Evolutionary conservation across 495 filamentous ascomycete genomes (phyloP).

Genomic region (Aspergillus conjunctus): DNA sequence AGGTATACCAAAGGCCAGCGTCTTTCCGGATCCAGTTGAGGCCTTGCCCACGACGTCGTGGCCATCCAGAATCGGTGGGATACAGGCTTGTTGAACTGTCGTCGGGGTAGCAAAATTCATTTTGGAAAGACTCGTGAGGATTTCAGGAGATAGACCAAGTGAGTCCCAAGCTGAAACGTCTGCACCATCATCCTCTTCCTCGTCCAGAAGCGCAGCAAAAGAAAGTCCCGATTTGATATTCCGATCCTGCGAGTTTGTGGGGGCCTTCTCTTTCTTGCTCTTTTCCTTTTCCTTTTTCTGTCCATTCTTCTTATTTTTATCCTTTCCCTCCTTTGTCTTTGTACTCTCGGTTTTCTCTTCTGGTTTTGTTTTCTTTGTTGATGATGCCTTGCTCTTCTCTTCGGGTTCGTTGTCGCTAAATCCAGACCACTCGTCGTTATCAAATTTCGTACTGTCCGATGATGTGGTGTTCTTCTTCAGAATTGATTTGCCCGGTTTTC

Average conservation of each 20-base stretch:
- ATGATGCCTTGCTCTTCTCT: slow-evolving; percentile 25
- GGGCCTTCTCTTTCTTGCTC: slow-evolving; percentile 33
- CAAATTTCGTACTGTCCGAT: slow-evolving; percentile 30
- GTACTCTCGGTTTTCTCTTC: slow-evolving; percentile 24
- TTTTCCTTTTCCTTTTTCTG: slow-evolving; percentile 37
- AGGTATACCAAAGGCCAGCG: slow-evolving; percentile 81
- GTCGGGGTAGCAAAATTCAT: slow-evolving; percentile 80
- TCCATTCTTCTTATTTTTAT: slow-evolving; percentile 36
- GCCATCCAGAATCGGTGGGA: slow-evolving; percentile 80
- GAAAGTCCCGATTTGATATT: slow-evolving; percentile 38
- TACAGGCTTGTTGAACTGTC: slow-evolving; percentile 71
- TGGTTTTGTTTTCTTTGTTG: slow-evolving; percentile 25
- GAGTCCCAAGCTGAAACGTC: slow-evolving; percentile 73
- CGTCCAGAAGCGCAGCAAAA: slow-evolving; percentile 44
- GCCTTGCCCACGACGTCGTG: slow-evolving; percentile 93
- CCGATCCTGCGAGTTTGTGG: slow-evolving; percentile 22
- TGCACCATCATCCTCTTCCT: slow-evolving; percentile 47
- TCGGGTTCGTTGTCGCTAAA: slow-evolving; percentile 49
- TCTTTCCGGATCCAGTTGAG: slow-evolving; percentile 96
- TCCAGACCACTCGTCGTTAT: slow-evolving; percentile 60
- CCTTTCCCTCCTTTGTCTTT: slow-evolving; percentile 37
- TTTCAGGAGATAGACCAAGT: slow-evolving; percentile 67
- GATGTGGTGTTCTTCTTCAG: slow-evolving; percentile 28
- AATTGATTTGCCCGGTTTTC: slow-evolving; percentile 43
- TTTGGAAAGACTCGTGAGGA: slow-evolving; percentile 72